phyloP scores from a whole-genome alignment of 2,329 filamentous ascomycete species.

The Arthroderma uncinatum region DNA sequence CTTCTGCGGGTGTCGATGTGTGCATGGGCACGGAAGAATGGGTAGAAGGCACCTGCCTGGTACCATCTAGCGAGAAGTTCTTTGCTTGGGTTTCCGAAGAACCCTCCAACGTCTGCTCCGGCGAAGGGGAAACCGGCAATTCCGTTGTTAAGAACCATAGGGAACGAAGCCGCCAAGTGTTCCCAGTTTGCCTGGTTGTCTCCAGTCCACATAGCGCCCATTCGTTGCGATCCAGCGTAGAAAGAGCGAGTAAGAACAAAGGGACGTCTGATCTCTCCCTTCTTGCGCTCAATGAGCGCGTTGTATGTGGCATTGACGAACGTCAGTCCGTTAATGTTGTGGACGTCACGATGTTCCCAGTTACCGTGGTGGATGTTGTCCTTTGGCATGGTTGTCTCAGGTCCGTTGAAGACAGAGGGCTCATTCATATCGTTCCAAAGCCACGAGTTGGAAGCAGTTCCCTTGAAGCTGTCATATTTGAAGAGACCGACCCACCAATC shows the following conservation, averaged over 20 bases:
- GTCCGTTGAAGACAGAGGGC: conserved; percentile 95
- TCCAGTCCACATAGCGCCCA: conserved; percentile 96
- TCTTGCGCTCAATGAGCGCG: conserved; percentile 71
- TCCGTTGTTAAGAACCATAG: conserved; percentile 88
- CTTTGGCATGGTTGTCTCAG: conserved; percentile 97
- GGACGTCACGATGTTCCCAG: conserved; percentile 95
- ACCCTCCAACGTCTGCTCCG: conserved; percentile 91
- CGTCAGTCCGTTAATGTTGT: conserved; percentile 92
- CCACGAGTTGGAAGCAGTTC: conserved; percentile 74
- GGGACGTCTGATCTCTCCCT: conserved; percentile 71
- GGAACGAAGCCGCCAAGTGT: conserved; percentile 76
- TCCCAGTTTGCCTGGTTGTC: conserved; percentile 93
- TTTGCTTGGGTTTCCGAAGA: conserved; percentile 93
- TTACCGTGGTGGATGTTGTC: conserved; percentile 84
- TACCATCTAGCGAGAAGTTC: conserved; percentile 92
- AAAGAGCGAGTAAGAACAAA: conserved; percentile 91
- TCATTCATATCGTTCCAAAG: conserved; percentile 99
- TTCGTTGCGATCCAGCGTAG: conserved; percentile 78
- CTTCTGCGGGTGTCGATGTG: conserved; percentile 92
- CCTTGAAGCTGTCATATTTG: conserved; percentile 78
- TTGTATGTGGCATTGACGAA: conserved; percentile 90
- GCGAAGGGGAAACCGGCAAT: conserved; percentile 89
- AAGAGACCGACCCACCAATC: conserved; percentile 88
- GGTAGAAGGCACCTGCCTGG: conserved; percentile 91
- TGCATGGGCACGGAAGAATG: conserved; percentile 93